phyloP scores from a whole-genome alignment of 2,329 filamentous ascomycete genomes.

The Hansfordia pulvinata region DNA sequence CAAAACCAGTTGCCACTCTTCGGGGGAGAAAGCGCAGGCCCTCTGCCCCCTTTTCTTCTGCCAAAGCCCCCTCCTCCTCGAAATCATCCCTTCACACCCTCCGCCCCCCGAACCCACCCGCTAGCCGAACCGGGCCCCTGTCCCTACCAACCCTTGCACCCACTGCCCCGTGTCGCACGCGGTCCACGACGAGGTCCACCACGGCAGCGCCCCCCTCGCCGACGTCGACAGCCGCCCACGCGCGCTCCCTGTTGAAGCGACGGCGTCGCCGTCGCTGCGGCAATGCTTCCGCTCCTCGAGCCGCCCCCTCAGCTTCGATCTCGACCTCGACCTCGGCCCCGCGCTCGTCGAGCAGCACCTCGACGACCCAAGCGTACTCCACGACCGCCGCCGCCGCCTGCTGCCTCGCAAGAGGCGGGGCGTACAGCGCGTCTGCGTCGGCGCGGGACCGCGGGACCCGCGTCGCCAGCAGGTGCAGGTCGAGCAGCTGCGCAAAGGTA shows the following conservation, averaged over 20 bases:
- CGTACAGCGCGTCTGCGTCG: constrained; percentile 23
- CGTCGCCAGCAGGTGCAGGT: constrained; percentile 39
- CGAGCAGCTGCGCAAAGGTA: constrained; percentile 38
- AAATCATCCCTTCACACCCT: neutral
- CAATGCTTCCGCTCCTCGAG: neutral
- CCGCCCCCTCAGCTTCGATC: neutral
- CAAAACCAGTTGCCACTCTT: too few relatives aligned
- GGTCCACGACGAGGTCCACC: neutral
- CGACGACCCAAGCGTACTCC: constrained; percentile 27
- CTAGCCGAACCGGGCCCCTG: neutral
- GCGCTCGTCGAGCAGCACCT: constrained; percentile 36
- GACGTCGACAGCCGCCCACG: constrained; percentile 1
- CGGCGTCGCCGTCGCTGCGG: neutral
- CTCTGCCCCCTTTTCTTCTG: too few relatives aligned
- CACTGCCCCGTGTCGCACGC: neutral
- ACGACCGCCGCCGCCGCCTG: constrained; percentile 4
- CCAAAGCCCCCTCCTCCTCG: constrained; percentile 2
- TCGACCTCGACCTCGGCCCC: constrained; percentile 25
- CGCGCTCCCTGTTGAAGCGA: constrained; percentile 1
- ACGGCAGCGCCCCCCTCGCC: neutral
- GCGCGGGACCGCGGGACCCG: constrained; percentile 22
- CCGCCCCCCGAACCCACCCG: neutral
- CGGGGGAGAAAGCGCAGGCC: too few relatives aligned
- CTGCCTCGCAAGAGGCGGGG: constrained; percentile 2
- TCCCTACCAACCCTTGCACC: neutral